phyloP scores from a whole-genome alignment of 2,329 filamentous ascomycete species.

The Emericellopsis atlantica region DNA sequence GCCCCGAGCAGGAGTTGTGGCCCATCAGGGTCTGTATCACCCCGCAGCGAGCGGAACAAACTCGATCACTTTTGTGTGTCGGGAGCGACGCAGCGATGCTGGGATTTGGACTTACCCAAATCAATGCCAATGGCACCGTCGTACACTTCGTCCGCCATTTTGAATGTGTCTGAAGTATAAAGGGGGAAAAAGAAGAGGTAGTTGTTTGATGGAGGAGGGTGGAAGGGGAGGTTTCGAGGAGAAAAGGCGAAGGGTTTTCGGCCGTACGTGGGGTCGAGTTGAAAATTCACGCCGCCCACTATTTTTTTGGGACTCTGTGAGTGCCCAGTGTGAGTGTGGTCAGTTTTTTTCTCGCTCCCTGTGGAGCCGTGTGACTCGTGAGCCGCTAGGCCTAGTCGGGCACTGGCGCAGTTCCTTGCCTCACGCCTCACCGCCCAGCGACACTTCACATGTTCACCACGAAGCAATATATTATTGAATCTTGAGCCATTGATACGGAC shows the following conservation, averaged over 20 bases:
- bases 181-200: conserved; percentile 3
- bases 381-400: too few species aligned
- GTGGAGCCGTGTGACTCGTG: too few species aligned
- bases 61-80: neutral
- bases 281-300: too few species aligned
- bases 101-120: conserved; percentile 59
- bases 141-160: conserved; percentile 96
- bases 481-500: too few species aligned
- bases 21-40: neutral
- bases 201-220: conserved; percentile 5
- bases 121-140: conserved; percentile 99
- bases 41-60: neutral
- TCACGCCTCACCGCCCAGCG: too few species aligned
- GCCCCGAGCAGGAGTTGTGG: neutral
- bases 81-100: neutral
- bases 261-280: too few species aligned
- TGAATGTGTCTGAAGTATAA: conserved; percentile 18
- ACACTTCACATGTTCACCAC: too few species aligned
- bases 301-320: too few species aligned
- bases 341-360: too few species aligned
- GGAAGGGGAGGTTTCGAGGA: conserved; percentile 5
- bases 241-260: conserved; percentile 5
- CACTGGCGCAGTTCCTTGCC: too few species aligned
- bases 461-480: too few species aligned
- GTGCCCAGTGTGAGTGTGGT: too few species aligned